Base-by-base conservation (phyloP, 2,329 filamentous ascomycete genomes). In the Alternaria alternata region DNA sequence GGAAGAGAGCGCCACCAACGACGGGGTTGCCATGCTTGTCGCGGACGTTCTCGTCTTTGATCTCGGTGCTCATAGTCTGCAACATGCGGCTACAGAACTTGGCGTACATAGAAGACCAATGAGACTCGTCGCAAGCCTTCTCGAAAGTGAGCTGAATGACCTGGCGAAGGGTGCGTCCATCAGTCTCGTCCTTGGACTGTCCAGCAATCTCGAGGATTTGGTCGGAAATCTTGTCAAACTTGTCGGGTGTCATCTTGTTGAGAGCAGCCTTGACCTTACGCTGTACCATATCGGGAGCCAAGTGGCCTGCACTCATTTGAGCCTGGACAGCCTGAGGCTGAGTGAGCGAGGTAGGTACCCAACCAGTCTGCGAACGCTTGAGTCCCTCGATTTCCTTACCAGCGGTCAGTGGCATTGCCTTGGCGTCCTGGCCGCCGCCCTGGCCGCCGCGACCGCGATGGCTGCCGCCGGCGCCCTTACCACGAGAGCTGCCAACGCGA, bases 241-340 rank as follows among this genome's bases (percentile, higher is more conserved):
- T 99, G 82, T 99, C 95, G 0, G 95, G 95, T 0, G 95, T 98
- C 95, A 99, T 98, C 90, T 99, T 99, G 89, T 99, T 99, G 73
- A 99, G 85, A 63, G 92, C 92, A 66, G 93, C 91, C 89, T 99
- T 99, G 78, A 99, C 95, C 89, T 99, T 99, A 71, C 94, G 90
- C 83, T 99, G 95, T 59, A 99, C 95, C 84, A 95, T 88, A 72
- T 94, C 92, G 24, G 95, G 94, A 67, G 96, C 88, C 82, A 98
- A 87, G 71, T 92, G 76, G 16, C 74, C 75, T 4, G 66, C 54
- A 39, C 52, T 38, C 46, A 59, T 57, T 14, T 65, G 61, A 28
- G 65, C 59, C 43, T 82, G 83, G 24, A 63, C 59, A 46, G 61
- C 51, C 8, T 43, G 43, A 2, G 54, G 54, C 46, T 68, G 82